phyloP scores from a whole-genome alignment of 805 yeast species.

The Saturnispora galanensis region DNA sequence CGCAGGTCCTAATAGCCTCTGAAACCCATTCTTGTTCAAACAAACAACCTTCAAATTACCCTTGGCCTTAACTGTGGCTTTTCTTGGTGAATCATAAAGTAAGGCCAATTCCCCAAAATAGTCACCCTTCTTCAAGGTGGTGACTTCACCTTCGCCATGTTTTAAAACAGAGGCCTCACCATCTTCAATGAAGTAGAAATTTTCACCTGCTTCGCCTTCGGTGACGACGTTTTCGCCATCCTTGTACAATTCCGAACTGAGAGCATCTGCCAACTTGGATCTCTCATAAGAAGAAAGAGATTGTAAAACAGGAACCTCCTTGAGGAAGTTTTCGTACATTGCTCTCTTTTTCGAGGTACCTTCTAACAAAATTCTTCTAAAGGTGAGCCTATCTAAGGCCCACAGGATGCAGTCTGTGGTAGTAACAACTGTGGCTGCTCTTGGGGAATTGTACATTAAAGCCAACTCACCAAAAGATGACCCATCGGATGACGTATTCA shows the following conservation, averaged over 20 bases:
- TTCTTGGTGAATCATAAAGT: constrained; percentile 84
- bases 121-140: constrained; percentile 63
- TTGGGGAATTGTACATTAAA: constrained; percentile 91
- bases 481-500: constrained; percentile 73
- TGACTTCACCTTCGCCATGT: constrained; percentile 50
- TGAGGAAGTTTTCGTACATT: constrained; percentile 81
- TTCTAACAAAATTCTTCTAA: constrained; percentile 83
- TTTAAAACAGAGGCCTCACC: constrained; percentile 76
- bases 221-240: constrained; percentile 66
- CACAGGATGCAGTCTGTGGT: constrained; percentile 64
- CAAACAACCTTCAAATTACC: constrained; percentile 80
- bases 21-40: constrained; percentile 85
- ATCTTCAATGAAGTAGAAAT: constrained; percentile 63
- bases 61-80: constrained; percentile 80
- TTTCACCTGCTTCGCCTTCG: constrained; percentile 81
- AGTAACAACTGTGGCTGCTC: constrained; percentile 91
- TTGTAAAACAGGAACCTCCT: constrained; percentile 74
- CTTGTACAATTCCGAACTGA: constrained; percentile 63
- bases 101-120: constrained; percentile 96
- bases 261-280: constrained; percentile 89
- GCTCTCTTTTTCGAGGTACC: constrained; percentile 84
- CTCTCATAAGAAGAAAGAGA: constrained; percentile 71
- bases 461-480: constrained; percentile 95
- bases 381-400: constrained; percentile 90
- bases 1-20: constrained; percentile 88